Evolutionary conservation across 2,329 filamentous ascomycete genomes (phyloP), one percentile per base, ranked within the genome.

Genomic region (Ophiostoma perfectum): DNA sequence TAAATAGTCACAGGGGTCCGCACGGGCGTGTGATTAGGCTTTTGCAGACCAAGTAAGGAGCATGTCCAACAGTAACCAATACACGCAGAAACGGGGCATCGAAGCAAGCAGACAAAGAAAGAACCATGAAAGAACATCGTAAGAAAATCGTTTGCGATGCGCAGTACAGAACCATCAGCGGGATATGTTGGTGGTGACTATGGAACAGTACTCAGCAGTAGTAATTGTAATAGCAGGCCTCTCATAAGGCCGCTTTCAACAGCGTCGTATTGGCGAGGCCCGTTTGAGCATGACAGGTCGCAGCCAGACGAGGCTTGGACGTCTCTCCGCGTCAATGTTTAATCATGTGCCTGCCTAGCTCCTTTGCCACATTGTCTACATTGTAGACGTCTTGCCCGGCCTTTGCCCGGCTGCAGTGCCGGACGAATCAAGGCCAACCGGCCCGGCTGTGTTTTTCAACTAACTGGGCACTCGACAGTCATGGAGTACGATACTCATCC

Each of bases 311-410:
- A 66, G 52, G 58, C 5, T 47, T 49, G 39, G 27, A 47, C 66
- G 60, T 42, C 18, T 39, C 8, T 63, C 67, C 68, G 69, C 66
- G 69, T 68, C 69, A 68, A 66, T 39, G 36, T 42, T 64, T 62
- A 64, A 66, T 68, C 69, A 68, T 70, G 66, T 70, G 69, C 67
- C 41, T 36, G 55, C 27, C 16, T 60, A 60, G 55, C 27, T 38
- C 27, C 27, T 9, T 55, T 8, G 14, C 27, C 27, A 55, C 18
- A 55, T 55, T 18, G 49, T 18, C 8, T 27, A 9, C 18, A 27
- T 14, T 4, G 49, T 55, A 55, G 3, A 55, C 18, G 8, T 55
- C 49, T 55, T n/a, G 49, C 18, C 18, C 49, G 8, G 49, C 49
- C 49, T 9, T 55, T 18, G 27, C 18, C n/a, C 55, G 55, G 55